phyloP scores from a whole-genome alignment of 805 yeast species.

The Zygotorulaspora florentina region DNA sequence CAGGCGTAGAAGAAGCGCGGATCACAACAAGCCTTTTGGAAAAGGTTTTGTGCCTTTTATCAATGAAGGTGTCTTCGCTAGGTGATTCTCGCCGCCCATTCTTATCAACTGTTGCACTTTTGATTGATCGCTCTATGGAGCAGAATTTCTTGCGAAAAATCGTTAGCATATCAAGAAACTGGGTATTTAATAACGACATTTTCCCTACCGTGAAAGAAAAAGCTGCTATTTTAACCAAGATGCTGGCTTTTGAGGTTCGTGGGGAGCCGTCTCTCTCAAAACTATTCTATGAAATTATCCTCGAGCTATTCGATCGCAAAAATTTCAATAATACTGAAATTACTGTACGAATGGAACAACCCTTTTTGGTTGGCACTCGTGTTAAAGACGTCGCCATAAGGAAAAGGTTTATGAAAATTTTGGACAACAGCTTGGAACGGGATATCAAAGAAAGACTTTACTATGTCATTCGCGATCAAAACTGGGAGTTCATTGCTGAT shows the following conservation, averaged over 20 bases:
- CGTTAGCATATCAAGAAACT: constrained; percentile 69
- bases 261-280: constrained; percentile 77
- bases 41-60: constrained; percentile 69
- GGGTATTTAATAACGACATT: constrained; percentile 86
- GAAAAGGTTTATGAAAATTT: constrained; percentile 69
- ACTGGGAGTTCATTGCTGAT: constrained; percentile 94
- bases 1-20: constrained; percentile 62
- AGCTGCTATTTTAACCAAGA: constrained; percentile 87
- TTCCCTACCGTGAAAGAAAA: constrained; percentile 96
- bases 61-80: constrained; percentile 75
- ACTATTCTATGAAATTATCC: constrained; percentile 78
- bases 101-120: constrained; percentile 77
- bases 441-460: constrained; percentile 74
- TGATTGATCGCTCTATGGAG: constrained; percentile 84
- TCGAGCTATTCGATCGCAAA: constrained; percentile 81
- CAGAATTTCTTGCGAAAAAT: constrained; percentile 69
- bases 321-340: constrained; percentile 77
- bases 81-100: constrained; percentile 94
- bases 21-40: constrained; percentile 74
- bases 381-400: constrained; percentile 72
- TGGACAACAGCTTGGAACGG: constrained; percentile 72
- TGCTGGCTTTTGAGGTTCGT: constrained; percentile 87
- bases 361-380: constrained; percentile 90
- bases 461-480: constrained; percentile 90
- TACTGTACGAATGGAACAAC: constrained; percentile 93